Base-by-base conservation (phyloP, 176 grass and related monocot species). In the Oropetium thomaeum region DNA sequence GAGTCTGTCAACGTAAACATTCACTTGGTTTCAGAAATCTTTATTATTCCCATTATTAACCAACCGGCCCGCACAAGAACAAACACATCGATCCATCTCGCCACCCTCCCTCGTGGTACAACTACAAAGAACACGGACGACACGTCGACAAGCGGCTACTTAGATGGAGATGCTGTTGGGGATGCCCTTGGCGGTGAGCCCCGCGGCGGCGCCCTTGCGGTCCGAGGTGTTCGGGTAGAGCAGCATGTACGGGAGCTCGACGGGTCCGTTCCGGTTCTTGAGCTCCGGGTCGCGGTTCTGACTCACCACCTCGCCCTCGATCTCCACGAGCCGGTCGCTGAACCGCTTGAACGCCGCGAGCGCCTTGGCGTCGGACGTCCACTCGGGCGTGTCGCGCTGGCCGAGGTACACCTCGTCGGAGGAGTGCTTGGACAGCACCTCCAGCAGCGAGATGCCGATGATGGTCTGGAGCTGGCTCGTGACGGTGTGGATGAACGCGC, bases 121-220 rank as follows among this genome's bases (percentile, higher is more conserved):
- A 1, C 8, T 10, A 41, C 17, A 51, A 52, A 32, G 52, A 43
- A 42, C 22, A n/a, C 28, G 20, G 7, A 25, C 57, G 8, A 23
- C n/a, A 31, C 30, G 11, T 19, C 0, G 5, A 19, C 1, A 4
- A 23, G 34, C 9, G 2, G 33, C 30, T 85, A 63, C 37, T 87
- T 69, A 95, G 48, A 93, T 93, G 62, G 91, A 93, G 48, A 91
- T 74, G 75, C 92, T 95, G 82, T 95, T 95, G 39, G 92, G 92
- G 14, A 91, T 91, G 51, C 92, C 92, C 79, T 77, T 90, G 39
- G 78, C 85, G 12, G 79, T 70, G 68, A 93, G 57, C 11, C 91
- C 87, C 2, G 70, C 83, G 17, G 76, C 84, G 11, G 58, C 64
- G 62, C 77, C 76, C 0, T 26, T 82, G 62, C 0, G 6, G 69